These are phyloP conservation scores for Alternaria panax DNA, from an alignment of 2,329 filamentous ascomycete genomes.

Conservation along the genomic window DNA sequence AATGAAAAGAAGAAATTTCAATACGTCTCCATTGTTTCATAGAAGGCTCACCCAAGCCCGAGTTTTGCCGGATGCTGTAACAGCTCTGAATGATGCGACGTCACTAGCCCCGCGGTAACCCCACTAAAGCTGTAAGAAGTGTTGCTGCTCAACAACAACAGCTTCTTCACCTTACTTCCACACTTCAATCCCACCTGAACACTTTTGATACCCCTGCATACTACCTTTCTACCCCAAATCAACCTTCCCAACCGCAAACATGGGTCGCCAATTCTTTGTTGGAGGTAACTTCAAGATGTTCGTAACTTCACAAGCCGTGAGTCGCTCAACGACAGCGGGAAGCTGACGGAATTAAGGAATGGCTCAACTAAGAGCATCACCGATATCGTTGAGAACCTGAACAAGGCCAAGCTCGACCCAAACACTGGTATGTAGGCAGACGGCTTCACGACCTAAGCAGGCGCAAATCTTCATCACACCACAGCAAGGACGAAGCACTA, in stretches of 20 bases:
- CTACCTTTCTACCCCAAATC: conserved; percentile 8
- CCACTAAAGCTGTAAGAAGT: conserved; percentile 33
- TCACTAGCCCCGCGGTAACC: conserved; percentile 33
- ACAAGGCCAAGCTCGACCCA: conserved; percentile 80
- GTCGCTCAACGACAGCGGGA: conserved; percentile 12
- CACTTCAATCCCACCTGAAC: conserved; percentile 14
- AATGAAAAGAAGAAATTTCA: conserved; percentile 10
- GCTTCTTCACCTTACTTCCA: conserved; percentile 17
- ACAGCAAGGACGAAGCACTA: conserved; percentile 10
- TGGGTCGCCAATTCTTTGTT: conserved; percentile 96
- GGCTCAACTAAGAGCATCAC: conserved; percentile 89
- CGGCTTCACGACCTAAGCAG: background rate
- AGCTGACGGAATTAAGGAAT: conserved; percentile 71
- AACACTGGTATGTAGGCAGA: conserved; percentile 67
- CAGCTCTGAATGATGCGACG: conserved; percentile 13
- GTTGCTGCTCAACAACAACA: conserved; percentile 41
- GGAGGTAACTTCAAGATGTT: conserved; percentile 99
- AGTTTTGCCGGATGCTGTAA: conserved; percentile 37
- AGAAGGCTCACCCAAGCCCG: conserved; percentile 32
- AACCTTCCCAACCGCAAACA: conserved; percentile 66
- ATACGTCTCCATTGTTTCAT: conserved; percentile 33
- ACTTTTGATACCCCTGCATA: conserved; percentile 14
- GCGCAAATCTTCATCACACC: conserved; percentile 1
- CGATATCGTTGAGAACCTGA: conserved; percentile 88
- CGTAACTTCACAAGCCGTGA: conserved; percentile 35